Conservation (phyloP, 2,329 filamentous ascomycete species). For the Penicillium sp. region DNA sequence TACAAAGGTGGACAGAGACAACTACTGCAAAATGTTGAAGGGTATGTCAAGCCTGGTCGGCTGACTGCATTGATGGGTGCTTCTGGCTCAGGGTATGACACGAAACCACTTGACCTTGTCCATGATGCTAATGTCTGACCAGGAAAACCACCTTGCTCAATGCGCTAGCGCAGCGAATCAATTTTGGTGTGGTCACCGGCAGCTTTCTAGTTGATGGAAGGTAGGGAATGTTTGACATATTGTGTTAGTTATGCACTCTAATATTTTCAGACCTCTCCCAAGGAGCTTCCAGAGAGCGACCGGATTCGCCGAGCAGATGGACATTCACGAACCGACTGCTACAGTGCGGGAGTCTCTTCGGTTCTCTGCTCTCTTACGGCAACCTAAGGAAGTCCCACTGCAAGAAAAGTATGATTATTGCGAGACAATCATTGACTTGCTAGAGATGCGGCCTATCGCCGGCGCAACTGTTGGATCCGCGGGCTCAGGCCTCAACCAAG, state of each 20-base stretch:
- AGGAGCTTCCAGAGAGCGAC: slow-evolving; percentile 53
- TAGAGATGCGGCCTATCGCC: slow-evolving; percentile 67
- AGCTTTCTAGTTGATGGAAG: slow-evolving; percentile 46
- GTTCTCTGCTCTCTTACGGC: slow-evolving; percentile 64
- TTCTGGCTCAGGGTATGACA: slow-evolving; percentile 53
- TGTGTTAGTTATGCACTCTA: background rate
- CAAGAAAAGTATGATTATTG: slow-evolving; percentile 66
- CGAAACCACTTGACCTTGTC: no score
- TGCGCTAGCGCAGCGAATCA: slow-evolving; percentile 44
- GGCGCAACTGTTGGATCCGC: slow-evolving; percentile 61
- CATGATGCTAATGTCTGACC: background rate
- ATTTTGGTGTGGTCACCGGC: slow-evolving; percentile 44
- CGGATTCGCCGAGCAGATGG: slow-evolving; percentile 61
- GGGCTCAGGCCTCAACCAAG: slow-evolving; percentile 60
- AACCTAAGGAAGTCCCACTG: slow-evolving; percentile 54
- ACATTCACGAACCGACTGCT: slow-evolving; percentile 64
- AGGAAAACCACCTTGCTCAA: slow-evolving; percentile 51
- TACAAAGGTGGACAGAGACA: slow-evolving; percentile 43
- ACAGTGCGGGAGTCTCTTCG: slow-evolving; percentile 65
- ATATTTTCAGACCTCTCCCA: slow-evolving; percentile 35
- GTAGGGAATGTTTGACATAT: slow-evolving; percentile 20
- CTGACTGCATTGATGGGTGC: slow-evolving; percentile 79
- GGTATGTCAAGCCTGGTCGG: slow-evolving; percentile 72
- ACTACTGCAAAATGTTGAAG: slow-evolving; percentile 61
- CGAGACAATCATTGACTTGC: slow-evolving; percentile 64